These are phyloP conservation scores for Epichloe gansuensis DNA, from an alignment of 2,329 filamentous ascomycete genomes.

Conservation along the genomic window DNA sequence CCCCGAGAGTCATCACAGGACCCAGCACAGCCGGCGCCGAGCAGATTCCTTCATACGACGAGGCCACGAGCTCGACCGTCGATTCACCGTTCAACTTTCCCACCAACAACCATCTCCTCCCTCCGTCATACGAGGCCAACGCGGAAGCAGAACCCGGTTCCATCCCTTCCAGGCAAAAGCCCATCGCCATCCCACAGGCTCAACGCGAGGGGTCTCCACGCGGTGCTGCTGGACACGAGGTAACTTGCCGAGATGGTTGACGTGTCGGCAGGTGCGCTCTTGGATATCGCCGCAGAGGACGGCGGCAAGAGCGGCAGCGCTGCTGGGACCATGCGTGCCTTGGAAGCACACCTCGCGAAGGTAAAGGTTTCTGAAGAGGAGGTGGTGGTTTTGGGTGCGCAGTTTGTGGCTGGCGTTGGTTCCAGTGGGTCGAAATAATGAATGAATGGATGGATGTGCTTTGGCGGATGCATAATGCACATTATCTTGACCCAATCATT, in stretches of 20 bases:
- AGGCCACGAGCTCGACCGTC: constrained; percentile 3
- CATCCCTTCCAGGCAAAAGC: constrained; percentile 9
- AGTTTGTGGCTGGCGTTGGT: constrained; percentile 27
- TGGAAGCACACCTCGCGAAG: constrained; percentile 17
- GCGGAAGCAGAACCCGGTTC: background rate
- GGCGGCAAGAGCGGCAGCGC: constrained; percentile 11
- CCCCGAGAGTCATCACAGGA: background rate
- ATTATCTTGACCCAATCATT: background rate
- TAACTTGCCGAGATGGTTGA: constrained; percentile 18
- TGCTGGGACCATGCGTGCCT: constrained; percentile 11
- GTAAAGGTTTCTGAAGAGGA: constrained; percentile 17
- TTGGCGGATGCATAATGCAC: background rate
- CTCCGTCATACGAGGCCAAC: constrained; percentile 16
- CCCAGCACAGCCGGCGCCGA: background rate
- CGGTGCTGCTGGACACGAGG: constrained; percentile 22
- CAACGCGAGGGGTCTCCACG: constrained; percentile 24
- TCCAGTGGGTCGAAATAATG: background rate
- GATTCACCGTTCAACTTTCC: constrained; percentile 29
- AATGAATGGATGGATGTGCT: too few species aligned
- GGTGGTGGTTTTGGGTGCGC: constrained; percentile 13
- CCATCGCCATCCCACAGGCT: constrained; percentile 34
- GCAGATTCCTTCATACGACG: constrained; percentile 6
- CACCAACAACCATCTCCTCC: constrained; percentile 10
- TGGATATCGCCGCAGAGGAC: constrained; percentile 22
- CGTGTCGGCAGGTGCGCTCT: constrained; percentile 23